These are phyloP conservation scores for Zopfia rhizophila DNA, from an alignment of 2,329 filamentous ascomycete species.

Conservation along the genomic window DNA sequence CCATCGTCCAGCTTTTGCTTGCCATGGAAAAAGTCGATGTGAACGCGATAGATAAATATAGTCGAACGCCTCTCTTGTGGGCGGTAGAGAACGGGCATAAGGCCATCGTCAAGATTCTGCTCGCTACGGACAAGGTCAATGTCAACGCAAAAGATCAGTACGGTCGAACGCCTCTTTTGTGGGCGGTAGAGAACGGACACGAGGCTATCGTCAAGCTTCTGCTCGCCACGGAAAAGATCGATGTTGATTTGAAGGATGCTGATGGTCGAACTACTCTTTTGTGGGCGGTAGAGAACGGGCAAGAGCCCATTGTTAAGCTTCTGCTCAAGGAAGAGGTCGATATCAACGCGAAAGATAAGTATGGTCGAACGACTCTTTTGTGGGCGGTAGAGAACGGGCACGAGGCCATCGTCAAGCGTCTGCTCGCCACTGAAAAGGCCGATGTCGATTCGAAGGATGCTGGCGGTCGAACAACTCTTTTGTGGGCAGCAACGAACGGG, in stretches of 20 bases:
- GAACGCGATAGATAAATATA: background rate
- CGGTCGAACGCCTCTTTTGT: slow-evolving; percentile 6
- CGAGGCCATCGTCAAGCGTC: slow-evolving; percentile 6
- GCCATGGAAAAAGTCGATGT: slow-evolving; percentile 1
- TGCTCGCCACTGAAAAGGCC: slow-evolving; percentile 3
- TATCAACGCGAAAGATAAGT: slow-evolving; percentile 3
- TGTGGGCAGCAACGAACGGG: slow-evolving; percentile 6
- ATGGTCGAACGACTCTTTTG: slow-evolving; percentile 10
- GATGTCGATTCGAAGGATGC: slow-evolving; percentile 4
- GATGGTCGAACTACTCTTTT: slow-evolving; percentile 13
- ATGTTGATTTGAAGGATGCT: slow-evolving; percentile 17
- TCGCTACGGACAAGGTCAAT: slow-evolving; percentile 7
- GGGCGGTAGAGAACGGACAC: slow-evolving; percentile 11
- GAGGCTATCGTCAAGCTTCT: slow-evolving; percentile 16
- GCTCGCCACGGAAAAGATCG: slow-evolving; percentile 18
- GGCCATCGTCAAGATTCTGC: slow-evolving; percentile 7
- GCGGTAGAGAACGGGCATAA: slow-evolving; percentile 8
- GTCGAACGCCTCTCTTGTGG: slow-evolving; percentile 1
- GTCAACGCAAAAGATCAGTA: slow-evolving; percentile 4
- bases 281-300: slow-evolving; percentile 9
- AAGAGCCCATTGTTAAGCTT: slow-evolving; percentile 7
- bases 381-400: slow-evolving; percentile 2
- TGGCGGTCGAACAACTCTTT: slow-evolving; percentile 6
- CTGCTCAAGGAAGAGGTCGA: slow-evolving; percentile 13
- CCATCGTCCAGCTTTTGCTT: slow-evolving; percentile 2